Conservation (phyloP, 2,329 filamentous ascomycete genomes). For the Mariannaea elegans region DNA sequence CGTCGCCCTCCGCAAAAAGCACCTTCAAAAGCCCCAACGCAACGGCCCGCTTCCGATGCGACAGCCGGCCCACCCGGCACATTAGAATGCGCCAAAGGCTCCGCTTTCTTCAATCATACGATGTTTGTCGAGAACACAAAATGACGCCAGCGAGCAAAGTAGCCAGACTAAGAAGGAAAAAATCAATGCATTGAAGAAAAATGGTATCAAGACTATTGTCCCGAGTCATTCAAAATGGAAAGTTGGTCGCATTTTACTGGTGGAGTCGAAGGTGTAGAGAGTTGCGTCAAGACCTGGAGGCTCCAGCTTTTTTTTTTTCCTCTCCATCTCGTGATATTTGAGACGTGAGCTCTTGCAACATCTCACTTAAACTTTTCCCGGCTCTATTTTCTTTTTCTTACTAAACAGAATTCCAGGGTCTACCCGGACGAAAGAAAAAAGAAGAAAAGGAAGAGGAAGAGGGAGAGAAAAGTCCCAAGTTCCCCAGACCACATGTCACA, state of each 20-base stretch:
- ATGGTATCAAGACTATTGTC: not conserved
- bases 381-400: not conserved
- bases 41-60: slow-evolving; percentile 39
- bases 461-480: not conserved
- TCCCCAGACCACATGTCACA: not conserved
- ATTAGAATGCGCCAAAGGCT: slow-evolving; percentile 24
- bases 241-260: slow-evolving; percentile 12
- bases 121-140: slow-evolving; percentile 24
- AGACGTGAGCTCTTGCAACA: not conserved
- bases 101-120: slow-evolving; percentile 35
- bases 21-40: slow-evolving; percentile 20
- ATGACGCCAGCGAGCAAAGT: slow-evolving; percentile 21
- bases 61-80: slow-evolving; percentile 33
- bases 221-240: not conserved
- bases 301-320: slow-evolving; percentile 8
- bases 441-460: not conserved
- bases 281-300: not conserved
- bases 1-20: slow-evolving; percentile 17
- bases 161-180: not conserved
- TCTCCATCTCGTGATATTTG: slow-evolving; percentile 25
- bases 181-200: not conserved
- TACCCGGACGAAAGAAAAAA: not conserved
- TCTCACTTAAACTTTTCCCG: not conserved
- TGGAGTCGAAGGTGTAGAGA: not conserved
- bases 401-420: not conserved